phyloP scores from a whole-genome alignment of 192 early-diverging fungal genomes.

The Coemansia biformis region DNA sequence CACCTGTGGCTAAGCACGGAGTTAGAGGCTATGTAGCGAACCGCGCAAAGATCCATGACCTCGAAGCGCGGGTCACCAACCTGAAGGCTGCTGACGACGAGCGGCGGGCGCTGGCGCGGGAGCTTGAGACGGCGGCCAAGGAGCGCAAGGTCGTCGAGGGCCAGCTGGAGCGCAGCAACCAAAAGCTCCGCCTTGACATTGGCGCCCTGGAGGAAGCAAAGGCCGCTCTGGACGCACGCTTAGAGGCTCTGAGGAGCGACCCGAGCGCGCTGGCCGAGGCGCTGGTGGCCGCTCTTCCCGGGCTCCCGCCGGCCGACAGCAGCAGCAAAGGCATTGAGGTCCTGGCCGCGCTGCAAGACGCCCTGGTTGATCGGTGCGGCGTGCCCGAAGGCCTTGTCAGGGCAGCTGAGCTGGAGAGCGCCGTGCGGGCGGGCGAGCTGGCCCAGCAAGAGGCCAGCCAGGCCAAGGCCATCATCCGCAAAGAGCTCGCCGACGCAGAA shows the following conservation, averaged over 20 bases:
- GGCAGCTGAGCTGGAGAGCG: constrained; percentile 16
- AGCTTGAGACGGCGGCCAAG: constrained; percentile 21
- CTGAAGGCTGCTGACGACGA: constrained; percentile 9
- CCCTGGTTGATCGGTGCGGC: constrained; percentile 19
- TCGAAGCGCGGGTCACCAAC: constrained; percentile 10
- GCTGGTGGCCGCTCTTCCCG: constrained; percentile 6
- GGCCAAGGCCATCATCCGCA: constrained; percentile 31
- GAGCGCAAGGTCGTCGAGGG: constrained; percentile 40
- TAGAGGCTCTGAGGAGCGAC: constrained; percentile 5
- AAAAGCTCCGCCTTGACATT: constrained; percentile 36
- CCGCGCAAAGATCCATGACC: constrained; percentile 25
- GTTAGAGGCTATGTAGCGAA: constrained; percentile 15
- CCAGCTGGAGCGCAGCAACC: constrained; percentile 37
- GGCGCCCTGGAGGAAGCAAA: constrained; percentile 3
- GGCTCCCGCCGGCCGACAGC: too few species aligned
- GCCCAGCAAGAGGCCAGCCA: constrained; percentile 14
- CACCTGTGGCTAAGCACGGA: neutral
- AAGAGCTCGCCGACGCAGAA: constrained; percentile 18
- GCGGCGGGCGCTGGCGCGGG: constrained; percentile 6
- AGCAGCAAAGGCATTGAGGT: too few species aligned
- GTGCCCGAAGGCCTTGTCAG: constrained; percentile 21
- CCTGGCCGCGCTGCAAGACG: constrained; percentile 1
- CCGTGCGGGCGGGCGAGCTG: constrained; percentile 6
- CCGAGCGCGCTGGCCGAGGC: constrained; percentile 8
- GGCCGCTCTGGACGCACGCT: constrained; percentile 4